A percentile compares a stretch with the other conserved stretches of the same genome.
Evolutionary conservation across 2,329 filamentous ascomycete genomes (phyloP).

Genomic region (Hypoxylon sp.): DNA sequence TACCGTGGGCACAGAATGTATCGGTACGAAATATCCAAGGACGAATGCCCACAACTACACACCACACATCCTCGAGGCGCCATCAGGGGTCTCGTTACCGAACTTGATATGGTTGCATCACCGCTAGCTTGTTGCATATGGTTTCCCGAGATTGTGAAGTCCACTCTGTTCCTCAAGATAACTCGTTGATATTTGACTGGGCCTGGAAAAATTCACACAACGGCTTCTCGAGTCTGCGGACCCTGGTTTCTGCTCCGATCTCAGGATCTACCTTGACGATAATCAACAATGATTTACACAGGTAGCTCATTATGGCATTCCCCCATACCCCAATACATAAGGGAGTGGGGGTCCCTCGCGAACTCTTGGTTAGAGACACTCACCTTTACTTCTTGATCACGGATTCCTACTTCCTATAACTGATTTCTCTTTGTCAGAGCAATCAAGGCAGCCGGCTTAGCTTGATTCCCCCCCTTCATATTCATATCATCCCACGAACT

Average conservation of each 20-base stretch:
- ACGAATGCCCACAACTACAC: conserved; percentile 32
- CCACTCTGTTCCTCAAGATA: conserved; percentile 50
- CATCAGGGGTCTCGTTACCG: conserved; percentile 48
- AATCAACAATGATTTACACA: conserved; percentile 35
- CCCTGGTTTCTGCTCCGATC: conserved; percentile 38
- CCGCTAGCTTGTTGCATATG: conserved; percentile 54
- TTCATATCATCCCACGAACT: conserved; percentile 32
- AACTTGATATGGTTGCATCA: conserved; percentile 49
- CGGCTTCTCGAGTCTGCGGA: conserved; percentile 26
- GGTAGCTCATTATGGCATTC: conserved; percentile 25
- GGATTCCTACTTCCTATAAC: conserved; percentile 26
- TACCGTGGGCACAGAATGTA: conserved; percentile 37
- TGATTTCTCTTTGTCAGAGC: conserved; percentile 24
- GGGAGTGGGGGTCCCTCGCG: conserved; percentile 41
- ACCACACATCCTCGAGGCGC: conserved; percentile 38
- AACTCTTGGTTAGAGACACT: conserved; percentile 23
- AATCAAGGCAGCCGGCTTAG: conserved; percentile 25
- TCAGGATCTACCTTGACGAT: conserved; percentile 30
- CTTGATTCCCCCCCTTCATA: conserved; percentile 15
- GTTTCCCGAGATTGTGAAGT: conserved; percentile 55
- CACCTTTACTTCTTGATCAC: conserved; percentile 21
- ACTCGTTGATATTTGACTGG: conserved; percentile 57
- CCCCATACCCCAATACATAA: conserved; percentile 41
- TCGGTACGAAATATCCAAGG: conserved; percentile 40
- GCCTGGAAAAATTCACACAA: conserved; percentile 40